Percentiles rank a stretch among this genome's conserved stretches.
These are phyloP conservation scores for Alternaria brassicicola DNA, from an alignment of 2,329 filamentous ascomycete genomes.

Conservation along the genomic window DNA sequence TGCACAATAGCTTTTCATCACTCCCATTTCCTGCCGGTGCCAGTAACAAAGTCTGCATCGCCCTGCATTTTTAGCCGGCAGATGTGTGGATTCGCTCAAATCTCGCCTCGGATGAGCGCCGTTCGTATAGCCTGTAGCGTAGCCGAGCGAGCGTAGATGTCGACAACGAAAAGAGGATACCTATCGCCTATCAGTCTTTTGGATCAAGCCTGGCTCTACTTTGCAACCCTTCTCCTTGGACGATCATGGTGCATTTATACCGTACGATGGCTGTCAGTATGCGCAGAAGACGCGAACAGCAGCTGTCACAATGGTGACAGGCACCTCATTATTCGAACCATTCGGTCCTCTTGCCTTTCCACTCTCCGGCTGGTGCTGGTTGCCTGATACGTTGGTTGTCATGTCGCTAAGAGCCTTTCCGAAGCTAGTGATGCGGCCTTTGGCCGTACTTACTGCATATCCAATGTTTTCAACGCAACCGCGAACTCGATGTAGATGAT, in stretches of 20 bases:
- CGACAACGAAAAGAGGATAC: neutral
- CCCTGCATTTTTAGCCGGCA: conserved; percentile 7
- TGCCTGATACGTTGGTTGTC: neutral
- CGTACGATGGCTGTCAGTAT: neutral
- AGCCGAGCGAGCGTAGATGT: neutral
- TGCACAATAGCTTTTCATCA: conserved; percentile 1
- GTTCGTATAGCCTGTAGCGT: neutral
- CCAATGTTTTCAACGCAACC: neutral
- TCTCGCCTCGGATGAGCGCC: neutral
- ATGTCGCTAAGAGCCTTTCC: neutral
- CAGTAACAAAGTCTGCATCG: conserved; percentile 6
- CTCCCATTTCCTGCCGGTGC: neutral
- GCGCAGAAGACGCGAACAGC: neutral
- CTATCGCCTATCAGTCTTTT: neutral
- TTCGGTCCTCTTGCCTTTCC: neutral
- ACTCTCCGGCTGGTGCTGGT: neutral
- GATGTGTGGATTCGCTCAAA: conserved; percentile 4
- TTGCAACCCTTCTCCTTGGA: neutral
- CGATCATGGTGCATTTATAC: neutral
- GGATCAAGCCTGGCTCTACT: neutral
- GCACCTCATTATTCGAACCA: neutral
- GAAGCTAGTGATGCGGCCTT: neutral
- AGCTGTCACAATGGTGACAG: neutral
- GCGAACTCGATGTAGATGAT: neutral
- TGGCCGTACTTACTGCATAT: neutral